Evolutionary conservation across 495 filamentous ascomycete species (phyloP).

Genomic region (Aspergillus coremiiformis): DNA sequence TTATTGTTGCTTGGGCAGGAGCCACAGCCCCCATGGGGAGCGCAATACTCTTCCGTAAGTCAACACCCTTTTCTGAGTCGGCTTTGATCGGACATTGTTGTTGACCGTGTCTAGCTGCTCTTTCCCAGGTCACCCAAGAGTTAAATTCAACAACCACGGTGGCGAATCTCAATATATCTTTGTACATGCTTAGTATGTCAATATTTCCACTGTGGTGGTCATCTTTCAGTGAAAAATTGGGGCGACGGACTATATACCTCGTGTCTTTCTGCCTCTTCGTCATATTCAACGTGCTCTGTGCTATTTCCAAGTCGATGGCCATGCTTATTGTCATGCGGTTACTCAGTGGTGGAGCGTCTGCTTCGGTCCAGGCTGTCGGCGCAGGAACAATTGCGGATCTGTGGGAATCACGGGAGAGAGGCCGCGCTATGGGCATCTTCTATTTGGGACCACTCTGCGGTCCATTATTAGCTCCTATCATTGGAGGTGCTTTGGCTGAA

Average conservation of each 20-base stretch:
- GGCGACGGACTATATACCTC: slow-evolving; percentile 80
- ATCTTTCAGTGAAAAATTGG: slow-evolving; percentile 75
- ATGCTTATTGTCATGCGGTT: slow-evolving; percentile 87
- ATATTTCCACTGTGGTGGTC: slow-evolving; percentile 96
- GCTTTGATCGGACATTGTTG: background rate
- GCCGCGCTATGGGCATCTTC: slow-evolving; percentile 86
- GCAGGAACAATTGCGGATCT: slow-evolving; percentile 90
- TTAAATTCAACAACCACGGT: slow-evolving; percentile 60
- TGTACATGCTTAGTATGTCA: slow-evolving; percentile 87
- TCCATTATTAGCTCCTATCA: slow-evolving; percentile 76
- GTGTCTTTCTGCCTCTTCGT: slow-evolving; percentile 72
- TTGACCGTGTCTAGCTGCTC: slow-evolving; percentile 47
- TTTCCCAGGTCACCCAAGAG: slow-evolving; percentile 60
- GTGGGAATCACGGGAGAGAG: slow-evolving; percentile 76
- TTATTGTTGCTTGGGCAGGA: slow-evolving; percentile 67
- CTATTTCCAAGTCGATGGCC: slow-evolving; percentile 63
- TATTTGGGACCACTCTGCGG: slow-evolving; percentile 87
- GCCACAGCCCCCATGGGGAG: slow-evolving; percentile 78
- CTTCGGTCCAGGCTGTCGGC: slow-evolving; percentile 85
- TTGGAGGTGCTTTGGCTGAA: slow-evolving; percentile 70
- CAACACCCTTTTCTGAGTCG: background rate
- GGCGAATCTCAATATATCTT: slow-evolving; percentile 73
- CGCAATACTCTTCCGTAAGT: slow-evolving; percentile 74
- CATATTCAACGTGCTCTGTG: slow-evolving; percentile 67
- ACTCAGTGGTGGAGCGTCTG: slow-evolving; percentile 74